Evolutionary conservation across 2,329 filamentous ascomycete genomes (phyloP).

Genomic region (Ramularia endophylla): DNA sequence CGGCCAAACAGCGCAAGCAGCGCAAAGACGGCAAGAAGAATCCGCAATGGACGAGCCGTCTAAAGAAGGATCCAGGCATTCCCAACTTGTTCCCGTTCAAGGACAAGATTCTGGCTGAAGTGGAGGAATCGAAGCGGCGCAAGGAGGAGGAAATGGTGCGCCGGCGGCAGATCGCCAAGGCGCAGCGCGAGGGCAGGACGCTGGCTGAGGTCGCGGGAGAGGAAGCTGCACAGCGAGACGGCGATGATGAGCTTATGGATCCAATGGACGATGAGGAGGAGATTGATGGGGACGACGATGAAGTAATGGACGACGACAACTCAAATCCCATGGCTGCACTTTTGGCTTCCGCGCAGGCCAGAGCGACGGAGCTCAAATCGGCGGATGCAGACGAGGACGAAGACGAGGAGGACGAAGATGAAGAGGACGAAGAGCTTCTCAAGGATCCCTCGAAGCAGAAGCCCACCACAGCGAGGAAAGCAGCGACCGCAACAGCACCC

Average conservation of each 20-base stretch:
- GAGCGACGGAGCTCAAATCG: conserved; percentile 54
- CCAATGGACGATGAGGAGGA: conserved; percentile 35
- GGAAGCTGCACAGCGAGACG: conserved; percentile 47
- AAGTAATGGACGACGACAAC: conserved; percentile 57
- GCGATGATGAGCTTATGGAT: conserved; percentile 43
- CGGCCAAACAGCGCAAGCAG: conserved; percentile 83
- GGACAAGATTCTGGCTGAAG: conserved; percentile 87
- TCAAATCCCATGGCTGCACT: conserved; percentile 90
- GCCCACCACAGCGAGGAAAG: conserved; percentile 1
- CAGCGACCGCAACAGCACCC: conserved; percentile 3
- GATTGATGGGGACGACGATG: conserved; percentile 48
- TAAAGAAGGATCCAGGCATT: conserved; percentile 98
- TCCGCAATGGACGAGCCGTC: conserved; percentile 87
- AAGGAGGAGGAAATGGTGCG: conserved; percentile 74
- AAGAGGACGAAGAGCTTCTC: conserved; percentile 39
- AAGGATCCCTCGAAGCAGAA: conserved; percentile 7
- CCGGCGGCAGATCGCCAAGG: conserved; percentile 62
- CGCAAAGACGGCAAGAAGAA: conserved; percentile 92
- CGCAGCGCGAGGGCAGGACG: conserved; percentile 32
- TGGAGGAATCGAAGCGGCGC: conserved; percentile 76
- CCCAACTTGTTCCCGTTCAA: conserved; percentile 98
- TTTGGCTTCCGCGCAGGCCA: conserved; percentile 72
- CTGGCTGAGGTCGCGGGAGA: conserved; percentile 45
- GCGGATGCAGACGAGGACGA: conserved; percentile 56
- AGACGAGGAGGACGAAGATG: conserved; percentile 52